These are phyloP conservation scores for Trichophyton benhamiae DNA, from an alignment of 2,329 filamentous ascomycete genomes.

Conservation along the genomic window DNA sequence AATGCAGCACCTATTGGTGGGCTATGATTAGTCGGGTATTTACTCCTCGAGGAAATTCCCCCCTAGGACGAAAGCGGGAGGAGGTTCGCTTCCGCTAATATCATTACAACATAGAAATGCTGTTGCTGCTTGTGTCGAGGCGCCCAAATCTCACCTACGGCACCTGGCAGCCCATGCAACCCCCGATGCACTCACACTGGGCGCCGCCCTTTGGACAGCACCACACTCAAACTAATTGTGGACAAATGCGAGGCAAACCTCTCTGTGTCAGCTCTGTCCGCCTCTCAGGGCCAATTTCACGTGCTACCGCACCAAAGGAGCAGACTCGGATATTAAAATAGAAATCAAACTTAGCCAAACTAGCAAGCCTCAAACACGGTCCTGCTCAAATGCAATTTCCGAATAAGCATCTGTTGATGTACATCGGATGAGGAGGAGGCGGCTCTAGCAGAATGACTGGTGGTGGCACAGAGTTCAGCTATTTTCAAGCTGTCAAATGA, in stretches of 20 bases:
- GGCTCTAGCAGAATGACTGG: neutral
- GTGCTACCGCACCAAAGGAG: neutral
- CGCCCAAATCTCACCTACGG: neutral
- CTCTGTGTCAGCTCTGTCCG: neutral
- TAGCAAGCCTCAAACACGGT: neutral
- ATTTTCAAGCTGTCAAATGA: slow-evolving; percentile 3
- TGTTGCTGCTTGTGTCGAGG: neutral
- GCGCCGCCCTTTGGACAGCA: neutral
- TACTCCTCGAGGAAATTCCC: neutral
- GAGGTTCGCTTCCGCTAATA: neutral
- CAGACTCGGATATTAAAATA: neutral
- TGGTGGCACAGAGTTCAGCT: slow-evolving; percentile 1
- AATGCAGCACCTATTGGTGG: neutral
- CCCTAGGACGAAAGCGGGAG: slow-evolving; percentile 5
- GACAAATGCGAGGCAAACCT: neutral
- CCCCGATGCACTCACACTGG: neutral
- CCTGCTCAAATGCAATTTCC: neutral
- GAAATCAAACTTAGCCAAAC: neutral
- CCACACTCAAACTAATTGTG: too few relatives aligned
- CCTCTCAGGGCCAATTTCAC: neutral
- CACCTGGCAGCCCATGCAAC: neutral
- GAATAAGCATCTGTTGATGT: neutral
- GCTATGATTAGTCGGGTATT: neutral
- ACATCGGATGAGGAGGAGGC: neutral
- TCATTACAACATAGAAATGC: slow-evolving; percentile 4